Evolutionary conservation across 2,329 filamentous ascomycete genomes (phyloP), one percentile per base, ranked within the genome.

Genomic region (Ilyonectria sp.): DNA sequence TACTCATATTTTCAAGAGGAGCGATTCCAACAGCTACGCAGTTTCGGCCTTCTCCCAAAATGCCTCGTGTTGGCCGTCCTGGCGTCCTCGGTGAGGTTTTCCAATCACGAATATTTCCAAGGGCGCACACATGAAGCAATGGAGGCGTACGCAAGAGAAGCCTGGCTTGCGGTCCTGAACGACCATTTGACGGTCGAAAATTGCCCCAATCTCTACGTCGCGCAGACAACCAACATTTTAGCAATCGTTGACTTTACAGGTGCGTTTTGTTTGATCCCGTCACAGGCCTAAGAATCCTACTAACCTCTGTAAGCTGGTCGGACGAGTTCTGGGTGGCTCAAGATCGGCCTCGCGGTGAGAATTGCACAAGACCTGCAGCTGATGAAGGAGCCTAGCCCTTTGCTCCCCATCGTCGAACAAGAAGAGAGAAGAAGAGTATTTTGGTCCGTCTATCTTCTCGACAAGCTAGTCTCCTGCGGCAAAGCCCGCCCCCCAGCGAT

Each of bases 391-490:
- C 76, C 78, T 2, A 19, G 49, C 1, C 17, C 33, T 13, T 67
- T 78, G 1, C 44, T 69, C 4, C 49, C 59, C 9, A 53, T 70
- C 4, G 75, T 29, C n/a, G 53, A 80, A 23, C 71, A 76, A 61
- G 79, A 80, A 64, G 79, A 81, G 65, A 73, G 76, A 13, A 69
- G 79, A 11, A 71, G 76, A 19, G 73, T 77, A 0, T 82, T 81
- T 58, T 82, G 80, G 80, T 82, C 80, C 8, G 71, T 82, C 15
- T 82, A 80, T 59, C 71, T 82, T 11, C 69, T 80, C 3, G 80
- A 82, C 60, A 76, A 75, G 33, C 72, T 82, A 4, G 74, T 79
- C 1, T 80, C 78, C 17, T 81, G 79, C 64, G 79, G 77, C 7
- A 74, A 77, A 43, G 70, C 72, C 31, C 74, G 79, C 13, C 79